These are phyloP conservation scores for Penicillium griseofulvum DNA, from an alignment of 2,329 filamentous ascomycete species.

Conservation along the genomic window DNA sequence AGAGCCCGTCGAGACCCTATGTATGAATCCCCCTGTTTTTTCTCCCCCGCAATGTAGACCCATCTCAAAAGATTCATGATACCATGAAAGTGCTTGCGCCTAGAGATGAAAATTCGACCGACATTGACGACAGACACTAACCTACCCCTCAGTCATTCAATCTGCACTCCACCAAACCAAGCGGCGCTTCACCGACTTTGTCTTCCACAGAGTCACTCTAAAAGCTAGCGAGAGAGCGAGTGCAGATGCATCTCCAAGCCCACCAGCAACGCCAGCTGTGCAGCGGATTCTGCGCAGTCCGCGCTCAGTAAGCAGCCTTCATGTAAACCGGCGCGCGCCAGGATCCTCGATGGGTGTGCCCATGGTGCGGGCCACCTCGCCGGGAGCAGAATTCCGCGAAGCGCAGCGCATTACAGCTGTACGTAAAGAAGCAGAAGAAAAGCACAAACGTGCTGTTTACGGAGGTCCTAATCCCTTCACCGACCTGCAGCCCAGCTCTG, in stretches of 20 bases:
- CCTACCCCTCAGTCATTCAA: constrained; percentile 42
- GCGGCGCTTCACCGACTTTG: constrained; percentile 49
- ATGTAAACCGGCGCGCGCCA: constrained; percentile 18
- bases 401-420: constrained; percentile 29
- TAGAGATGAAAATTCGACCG: neutral
- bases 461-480: constrained; percentile 16
- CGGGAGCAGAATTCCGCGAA: constrained; percentile 42
- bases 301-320: constrained; percentile 35
- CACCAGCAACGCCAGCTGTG: constrained; percentile 17
- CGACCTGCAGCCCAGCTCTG: constrained; percentile 3
- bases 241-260: constrained; percentile 14
- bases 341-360: constrained; percentile 33
- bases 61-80: constrained; percentile 12
- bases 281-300: constrained; percentile 32
- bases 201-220: constrained; percentile 44
- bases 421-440: constrained; percentile 32
- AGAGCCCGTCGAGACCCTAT: constrained; percentile 55
- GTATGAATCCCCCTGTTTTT: constrained; percentile 33
- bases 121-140: constrained; percentile 6
- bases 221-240: constrained; percentile 22
- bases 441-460: constrained; percentile 27
- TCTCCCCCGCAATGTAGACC: constrained; percentile 16
- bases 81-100: neutral
- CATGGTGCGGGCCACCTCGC: constrained; percentile 41
- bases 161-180: constrained; percentile 46